Conservation (phyloP, 306 rosid genomes). For the Leucaena leucocephala region DNA sequence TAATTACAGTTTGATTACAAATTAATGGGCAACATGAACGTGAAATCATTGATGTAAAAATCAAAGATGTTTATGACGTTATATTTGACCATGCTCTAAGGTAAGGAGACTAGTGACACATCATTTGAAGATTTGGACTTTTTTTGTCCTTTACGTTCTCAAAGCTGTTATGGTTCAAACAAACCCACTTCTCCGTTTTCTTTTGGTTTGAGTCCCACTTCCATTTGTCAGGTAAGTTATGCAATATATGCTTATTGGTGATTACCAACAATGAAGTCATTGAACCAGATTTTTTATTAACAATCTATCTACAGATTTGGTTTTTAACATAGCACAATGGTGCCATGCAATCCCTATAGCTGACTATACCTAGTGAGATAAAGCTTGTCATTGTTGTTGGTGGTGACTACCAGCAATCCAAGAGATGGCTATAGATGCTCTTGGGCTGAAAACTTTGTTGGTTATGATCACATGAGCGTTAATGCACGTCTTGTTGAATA, state of each 20-base stretch:
- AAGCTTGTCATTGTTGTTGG: too few species aligned
- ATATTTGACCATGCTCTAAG: conserved; percentile 12
- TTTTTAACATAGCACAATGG: too few species aligned
- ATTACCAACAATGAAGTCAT: conserved; percentile 54
- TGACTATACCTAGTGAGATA: too few species aligned
- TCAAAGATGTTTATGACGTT: not conserved
- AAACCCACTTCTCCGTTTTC: not conserved
- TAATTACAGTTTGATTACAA: not conserved
- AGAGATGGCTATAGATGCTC: not conserved
- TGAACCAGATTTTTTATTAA: too few species aligned
- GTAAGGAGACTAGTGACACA: conserved; percentile 13
- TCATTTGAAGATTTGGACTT: conserved; percentile 15
- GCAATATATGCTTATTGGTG: conserved; percentile 7
- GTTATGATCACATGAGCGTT: not conserved
- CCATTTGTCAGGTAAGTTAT: conserved; percentile 32
- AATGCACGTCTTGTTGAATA: conserved; percentile 19
- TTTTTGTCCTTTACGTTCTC: conserved; percentile 15
- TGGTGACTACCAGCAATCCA: not conserved
- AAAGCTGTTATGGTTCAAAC: conserved; percentile 5
- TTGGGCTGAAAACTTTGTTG: not conserved
- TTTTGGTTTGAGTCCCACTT: not conserved
- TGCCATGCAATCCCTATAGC: too few species aligned
- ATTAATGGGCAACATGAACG: not conserved
- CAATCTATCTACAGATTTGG: too few species aligned
- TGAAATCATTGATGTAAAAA: not conserved